Base-by-base conservation (phyloP, 2,329 filamentous ascomycete species). In the Pseudogymnoascus sp. region DNA sequence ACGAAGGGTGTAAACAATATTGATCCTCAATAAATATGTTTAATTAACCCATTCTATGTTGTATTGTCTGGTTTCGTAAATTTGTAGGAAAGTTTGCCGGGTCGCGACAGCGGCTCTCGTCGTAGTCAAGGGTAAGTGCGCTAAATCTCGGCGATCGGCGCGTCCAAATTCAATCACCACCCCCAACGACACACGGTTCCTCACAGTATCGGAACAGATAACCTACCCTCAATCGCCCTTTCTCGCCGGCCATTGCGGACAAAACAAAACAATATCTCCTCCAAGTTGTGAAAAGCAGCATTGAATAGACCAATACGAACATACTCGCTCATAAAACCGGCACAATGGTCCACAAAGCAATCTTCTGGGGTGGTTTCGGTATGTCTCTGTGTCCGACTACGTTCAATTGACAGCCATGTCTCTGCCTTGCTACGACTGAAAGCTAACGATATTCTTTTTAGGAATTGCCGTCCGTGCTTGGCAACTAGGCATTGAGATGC, bases 401-500 rank as follows among this genome's bases (percentile, higher is more conserved):
- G 59, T 21, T 25, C 56, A 28, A 60, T 56, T 56, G 25, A 38
- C 25, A 40, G 36, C 25, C 59, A 60, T 25, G 21, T 7, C 21
- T 12, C 66, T 25, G 36, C 40, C 46, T 60, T 60, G 36, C 21
- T 40, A 25, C 59, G n/a, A 34, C 16, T 34, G 11, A 36, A 56
- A 34, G 25, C 66, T 60, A 21, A 60, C 11, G n/a, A 16, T 21
- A 40, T 65, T 25, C 28, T 4, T 25, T 23, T 46, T 71, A 99
- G 95, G 95, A 82, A 79, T 97, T 72, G 92, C 90, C 74, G 89
- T 93, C 74, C 90, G 93, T 72, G 85, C 95, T 78, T 97, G 93
- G 91, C 95, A 97, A 79, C 88, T 99, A 76, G 95, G 93, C 74
- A 95, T 99, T 76, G 92, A 99, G 81, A 96, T 96, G 92, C 91